Evolutionary conservation across 192 early-diverging fungal genomes (phyloP).

Genomic region (Paraglomus occultum): DNA sequence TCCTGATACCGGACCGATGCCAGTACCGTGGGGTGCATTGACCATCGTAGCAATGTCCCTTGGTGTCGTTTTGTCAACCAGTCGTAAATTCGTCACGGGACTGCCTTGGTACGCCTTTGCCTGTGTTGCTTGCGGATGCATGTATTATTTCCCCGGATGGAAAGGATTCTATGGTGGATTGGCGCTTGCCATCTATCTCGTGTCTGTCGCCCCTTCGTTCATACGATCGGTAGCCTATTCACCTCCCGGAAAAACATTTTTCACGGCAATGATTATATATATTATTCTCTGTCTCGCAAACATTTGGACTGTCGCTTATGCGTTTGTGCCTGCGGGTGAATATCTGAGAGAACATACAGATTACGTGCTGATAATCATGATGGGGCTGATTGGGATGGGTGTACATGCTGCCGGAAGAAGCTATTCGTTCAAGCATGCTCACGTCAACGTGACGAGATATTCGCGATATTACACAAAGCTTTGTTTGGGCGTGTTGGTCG

Average conservation of each 20-base stretch:
- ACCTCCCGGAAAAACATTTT: conserved; percentile 65
- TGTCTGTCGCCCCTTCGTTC: conserved; percentile 58
- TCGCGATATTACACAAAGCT: conserved; percentile 44
- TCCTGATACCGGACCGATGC: conserved; percentile 69
- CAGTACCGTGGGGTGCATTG: conserved; percentile 69
- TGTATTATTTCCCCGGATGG: conserved; percentile 61
- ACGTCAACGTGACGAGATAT: conserved; percentile 23
- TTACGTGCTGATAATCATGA: conserved; percentile 60
- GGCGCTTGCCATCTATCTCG: conserved; percentile 57
- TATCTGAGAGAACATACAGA: conserved; percentile 73
- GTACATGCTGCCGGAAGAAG: conserved; percentile 39
- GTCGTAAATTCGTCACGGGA: conserved; percentile 44
- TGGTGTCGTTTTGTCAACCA: conserved; percentile 53
- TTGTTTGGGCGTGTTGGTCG: conserved; percentile 38
- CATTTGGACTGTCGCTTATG: conserved; percentile 82
- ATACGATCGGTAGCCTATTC: conserved; percentile 54
- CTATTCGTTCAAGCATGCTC: conserved; percentile 12
- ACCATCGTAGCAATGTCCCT: conserved; percentile 57
- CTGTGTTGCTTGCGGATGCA: conserved; percentile 47
- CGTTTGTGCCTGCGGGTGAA: conserved; percentile 78
- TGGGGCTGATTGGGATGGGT: conserved; percentile 58
- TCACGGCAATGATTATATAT: conserved; percentile 60
- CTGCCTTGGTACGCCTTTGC: conserved; percentile 61
- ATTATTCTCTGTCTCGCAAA: conserved; percentile 71
- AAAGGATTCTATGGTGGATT: conserved; percentile 63